Conservation (phyloP, 129 eudicot species). For the Centella asiatica region DNA sequence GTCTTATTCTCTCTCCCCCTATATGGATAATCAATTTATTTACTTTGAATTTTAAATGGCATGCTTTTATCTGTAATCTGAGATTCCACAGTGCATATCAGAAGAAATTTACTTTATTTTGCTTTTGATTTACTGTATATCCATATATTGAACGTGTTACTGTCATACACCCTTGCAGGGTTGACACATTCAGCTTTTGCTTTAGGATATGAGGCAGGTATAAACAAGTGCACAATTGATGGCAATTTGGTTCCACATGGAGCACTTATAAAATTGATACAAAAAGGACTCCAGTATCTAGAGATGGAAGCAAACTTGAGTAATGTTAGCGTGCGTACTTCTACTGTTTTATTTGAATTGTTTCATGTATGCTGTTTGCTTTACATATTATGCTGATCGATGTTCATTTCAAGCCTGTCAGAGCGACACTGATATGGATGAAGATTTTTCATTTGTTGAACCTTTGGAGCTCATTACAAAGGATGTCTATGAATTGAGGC, state of each 20-base stretch:
- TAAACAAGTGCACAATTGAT: constrained; percentile 31
- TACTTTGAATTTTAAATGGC: neutral
- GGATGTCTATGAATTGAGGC: constrained; percentile 38
- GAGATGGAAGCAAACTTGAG: constrained; percentile 61
- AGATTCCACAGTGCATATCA: neutral
- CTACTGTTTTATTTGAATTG: neutral
- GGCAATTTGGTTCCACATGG: constrained; percentile 43
- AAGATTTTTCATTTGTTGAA: constrained; percentile 38
- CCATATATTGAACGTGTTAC: constrained; percentile 3
- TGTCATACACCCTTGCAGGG: constrained; percentile 32
- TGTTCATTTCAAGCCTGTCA: constrained; percentile 22
- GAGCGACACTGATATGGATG: constrained; percentile 39
- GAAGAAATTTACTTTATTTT: neutral
- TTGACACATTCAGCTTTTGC: constrained; percentile 52
- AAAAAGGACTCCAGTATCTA: constrained; percentile 44
- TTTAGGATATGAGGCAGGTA: constrained; percentile 44
- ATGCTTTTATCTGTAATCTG: neutral
- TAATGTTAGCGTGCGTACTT: constrained; percentile 34
- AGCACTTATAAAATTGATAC: constrained; percentile 48
- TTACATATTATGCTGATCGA: constrained; percentile 11
- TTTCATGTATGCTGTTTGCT: neutral
- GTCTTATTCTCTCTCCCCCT: neutral
- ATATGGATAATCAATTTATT: neutral
- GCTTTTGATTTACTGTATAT: neutral
- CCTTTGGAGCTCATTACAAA: constrained; percentile 62